These are phyloP conservation scores for Spinellus fusiger DNA, from an alignment of 192 early-diverging fungal genomes.

Conservation along the genomic window DNA sequence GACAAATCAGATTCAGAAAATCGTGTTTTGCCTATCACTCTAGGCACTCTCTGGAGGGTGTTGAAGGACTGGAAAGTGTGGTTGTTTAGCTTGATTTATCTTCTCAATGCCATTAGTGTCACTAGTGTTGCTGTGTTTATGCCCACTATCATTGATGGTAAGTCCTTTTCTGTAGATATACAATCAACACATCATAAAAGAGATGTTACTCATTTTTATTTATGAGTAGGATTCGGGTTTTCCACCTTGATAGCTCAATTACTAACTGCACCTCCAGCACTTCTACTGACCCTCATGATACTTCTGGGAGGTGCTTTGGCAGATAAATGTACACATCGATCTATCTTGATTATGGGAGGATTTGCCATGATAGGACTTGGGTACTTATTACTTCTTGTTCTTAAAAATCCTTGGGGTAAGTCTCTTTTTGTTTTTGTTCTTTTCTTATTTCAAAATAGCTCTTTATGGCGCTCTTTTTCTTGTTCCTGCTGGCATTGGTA, in stretches of 20 bases:
- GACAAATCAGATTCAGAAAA: not conserved
- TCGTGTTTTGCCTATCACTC: not conserved
- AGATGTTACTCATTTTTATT: not conserved
- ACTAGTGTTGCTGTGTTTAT: slow-evolving; percentile 12
- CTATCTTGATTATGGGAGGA: slow-evolving; percentile 11
- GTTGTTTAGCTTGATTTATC: slow-evolving; percentile 15
- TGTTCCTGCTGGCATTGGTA: slow-evolving; percentile 6
- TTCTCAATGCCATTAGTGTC: slow-evolving; percentile 5
- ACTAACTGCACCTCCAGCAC: slow-evolving; percentile 18
- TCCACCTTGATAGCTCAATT: slow-evolving; percentile 20
- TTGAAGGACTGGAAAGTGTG: slow-evolving; percentile 20
- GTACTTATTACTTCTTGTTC: slow-evolving; percentile 4
- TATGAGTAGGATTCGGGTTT: slow-evolving; percentile 20
- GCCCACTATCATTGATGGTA: slow-evolving; percentile 22
- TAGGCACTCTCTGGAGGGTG: not conserved
- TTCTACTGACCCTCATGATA: not conserved
- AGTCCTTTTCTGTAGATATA: not conserved
- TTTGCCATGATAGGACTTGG: slow-evolving; percentile 7
- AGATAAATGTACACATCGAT: slow-evolving; percentile 14
- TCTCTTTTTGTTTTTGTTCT: not conserved
- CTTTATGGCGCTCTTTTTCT: slow-evolving; percentile 15
- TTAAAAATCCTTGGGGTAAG: slow-evolving; percentile 24
- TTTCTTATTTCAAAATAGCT: not conserved
- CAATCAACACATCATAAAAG: not conserved
- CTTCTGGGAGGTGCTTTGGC: slow-evolving; percentile 6